Conservation (phyloP, 2,329 filamentous ascomycete genomes). For the Nigrospora oryzae region DNA sequence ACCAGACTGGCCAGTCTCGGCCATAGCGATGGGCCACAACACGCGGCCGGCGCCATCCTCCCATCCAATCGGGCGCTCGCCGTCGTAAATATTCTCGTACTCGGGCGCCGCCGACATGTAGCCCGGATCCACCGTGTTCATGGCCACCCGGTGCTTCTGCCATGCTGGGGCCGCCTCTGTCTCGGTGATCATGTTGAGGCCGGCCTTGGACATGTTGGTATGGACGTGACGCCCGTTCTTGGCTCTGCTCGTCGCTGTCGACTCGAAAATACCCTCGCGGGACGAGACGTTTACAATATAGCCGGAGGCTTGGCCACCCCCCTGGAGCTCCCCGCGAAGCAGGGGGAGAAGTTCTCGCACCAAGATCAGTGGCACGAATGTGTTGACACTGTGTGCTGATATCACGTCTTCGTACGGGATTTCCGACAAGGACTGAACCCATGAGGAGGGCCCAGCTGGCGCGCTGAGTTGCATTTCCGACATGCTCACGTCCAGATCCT, state of each 20-base stretch:
- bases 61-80: conserved; percentile 24
- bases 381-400: conserved; percentile 25
- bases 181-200: conserved; percentile 30
- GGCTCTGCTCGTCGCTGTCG: conserved; percentile 3
- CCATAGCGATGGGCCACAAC: conserved; percentile 22
- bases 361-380: conserved; percentile 27
- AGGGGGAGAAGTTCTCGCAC: conserved; percentile 24
- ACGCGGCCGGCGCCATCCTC: conserved; percentile 27
- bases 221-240: conserved; percentile 26
- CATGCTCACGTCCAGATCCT: too few species aligned
- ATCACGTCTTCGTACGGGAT: conserved; percentile 30
- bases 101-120: conserved; percentile 28
- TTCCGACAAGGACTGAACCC: conserved; percentile 22
- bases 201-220: conserved; percentile 30
- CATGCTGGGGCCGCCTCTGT: conserved; percentile 23
- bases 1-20: neutral
- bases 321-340: conserved; percentile 9
- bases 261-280: conserved; percentile 25
- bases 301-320: conserved; percentile 1
- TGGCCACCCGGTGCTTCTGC: conserved; percentile 19
- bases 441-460: conserved; percentile 16
- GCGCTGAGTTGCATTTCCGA: too few species aligned
- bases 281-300: conserved; percentile 26
- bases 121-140: conserved; percentile 28
- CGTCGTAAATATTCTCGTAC: conserved; percentile 11